phyloP scores from a whole-genome alignment of 2,329 filamentous ascomycete species.

The Calonectria pteridis region DNA sequence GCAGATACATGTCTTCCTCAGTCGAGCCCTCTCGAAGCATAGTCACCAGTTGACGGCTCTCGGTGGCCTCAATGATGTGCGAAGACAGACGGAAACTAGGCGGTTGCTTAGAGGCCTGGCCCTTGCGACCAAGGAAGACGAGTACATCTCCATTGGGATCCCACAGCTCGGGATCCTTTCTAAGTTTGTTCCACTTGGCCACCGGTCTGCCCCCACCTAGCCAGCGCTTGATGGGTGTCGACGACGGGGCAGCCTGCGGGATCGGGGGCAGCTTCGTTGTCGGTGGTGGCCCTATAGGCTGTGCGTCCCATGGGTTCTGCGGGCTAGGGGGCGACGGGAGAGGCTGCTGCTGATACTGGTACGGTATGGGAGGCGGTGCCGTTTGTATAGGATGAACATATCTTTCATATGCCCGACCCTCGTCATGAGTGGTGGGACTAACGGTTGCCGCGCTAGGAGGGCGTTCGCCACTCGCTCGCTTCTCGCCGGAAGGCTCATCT shows the following conservation, averaged over 20 bases:
- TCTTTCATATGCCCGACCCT: conserved; percentile 27
- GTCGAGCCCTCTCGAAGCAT: conserved; percentile 66
- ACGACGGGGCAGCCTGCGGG: conserved; percentile 42
- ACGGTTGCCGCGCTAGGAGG: conserved; percentile 40
- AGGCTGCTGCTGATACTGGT: conserved; percentile 29
- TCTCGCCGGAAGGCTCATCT: conserved; percentile 23
- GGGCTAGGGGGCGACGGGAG: conserved; percentile 38
- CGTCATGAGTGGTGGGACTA: conserved; percentile 31
- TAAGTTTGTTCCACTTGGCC: conserved; percentile 68
- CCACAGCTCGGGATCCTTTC: conserved; percentile 72
- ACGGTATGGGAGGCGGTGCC: conserved; percentile 26
- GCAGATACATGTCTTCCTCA: conserved; percentile 55
- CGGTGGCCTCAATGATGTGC: conserved; percentile 69
- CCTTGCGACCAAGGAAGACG: conserved; percentile 64
- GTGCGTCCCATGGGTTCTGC: conserved; percentile 32
- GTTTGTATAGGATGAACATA: conserved; percentile 27
- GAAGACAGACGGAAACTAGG: conserved; percentile 70
- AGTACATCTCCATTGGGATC: conserved; percentile 71
- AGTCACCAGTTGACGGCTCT: conserved; percentile 66
- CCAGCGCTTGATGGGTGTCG: conserved; percentile 65
- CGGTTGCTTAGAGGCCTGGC: conserved; percentile 53
- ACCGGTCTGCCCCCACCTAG: conserved; percentile 62
- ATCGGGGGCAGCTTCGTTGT: conserved; percentile 58
- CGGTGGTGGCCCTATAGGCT: conserved; percentile 53
- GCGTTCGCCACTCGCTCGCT: conserved; percentile 32